Evolutionary conservation across 441 rosid species (phyloP).

Genomic region (Syzygium malaccense): DNA sequence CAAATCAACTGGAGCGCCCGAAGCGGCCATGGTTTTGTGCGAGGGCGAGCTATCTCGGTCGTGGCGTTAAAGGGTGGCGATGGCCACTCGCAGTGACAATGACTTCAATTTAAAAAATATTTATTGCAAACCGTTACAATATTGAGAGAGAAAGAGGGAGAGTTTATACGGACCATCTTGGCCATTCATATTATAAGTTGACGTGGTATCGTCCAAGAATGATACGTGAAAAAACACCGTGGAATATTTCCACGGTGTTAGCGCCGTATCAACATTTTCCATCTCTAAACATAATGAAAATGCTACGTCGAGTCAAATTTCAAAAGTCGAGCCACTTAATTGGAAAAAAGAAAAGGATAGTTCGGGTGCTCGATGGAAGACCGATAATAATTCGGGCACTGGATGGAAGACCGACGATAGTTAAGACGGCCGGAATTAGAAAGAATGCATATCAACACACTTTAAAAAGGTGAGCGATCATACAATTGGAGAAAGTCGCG

Average conservation of each 20-base stretch:
- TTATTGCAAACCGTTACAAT: too few species aligned
- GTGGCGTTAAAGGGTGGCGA: not conserved
- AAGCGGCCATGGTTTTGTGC: not conserved
- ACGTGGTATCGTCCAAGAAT: too few species aligned
- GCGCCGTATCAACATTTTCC: not conserved
- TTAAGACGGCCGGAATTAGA: not conserved
- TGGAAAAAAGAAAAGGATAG: too few species aligned
- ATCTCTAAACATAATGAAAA: not conserved
- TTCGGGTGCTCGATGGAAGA: too few species aligned
- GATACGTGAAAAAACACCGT: fast-evolving
- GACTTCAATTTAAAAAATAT: too few species aligned
- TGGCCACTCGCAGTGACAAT: too few species aligned
- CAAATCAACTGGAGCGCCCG: not conserved
- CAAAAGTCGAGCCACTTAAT: not conserved
- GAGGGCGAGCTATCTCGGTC: not conserved
- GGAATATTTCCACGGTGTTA: fast-evolving
- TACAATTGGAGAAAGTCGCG: not conserved
- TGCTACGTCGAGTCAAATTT: not conserved
- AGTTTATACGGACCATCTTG: fast-evolving
- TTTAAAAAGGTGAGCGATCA: not conserved
- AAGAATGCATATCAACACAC: not conserved
- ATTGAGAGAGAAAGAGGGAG: too few species aligned
- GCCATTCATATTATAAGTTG: not conserved
- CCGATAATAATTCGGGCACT: too few species aligned
- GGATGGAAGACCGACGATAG: too few species aligned